phyloP scores from a whole-genome alignment of 192 early-diverging fungal species.

The Backusella liffmaniae region DNA sequence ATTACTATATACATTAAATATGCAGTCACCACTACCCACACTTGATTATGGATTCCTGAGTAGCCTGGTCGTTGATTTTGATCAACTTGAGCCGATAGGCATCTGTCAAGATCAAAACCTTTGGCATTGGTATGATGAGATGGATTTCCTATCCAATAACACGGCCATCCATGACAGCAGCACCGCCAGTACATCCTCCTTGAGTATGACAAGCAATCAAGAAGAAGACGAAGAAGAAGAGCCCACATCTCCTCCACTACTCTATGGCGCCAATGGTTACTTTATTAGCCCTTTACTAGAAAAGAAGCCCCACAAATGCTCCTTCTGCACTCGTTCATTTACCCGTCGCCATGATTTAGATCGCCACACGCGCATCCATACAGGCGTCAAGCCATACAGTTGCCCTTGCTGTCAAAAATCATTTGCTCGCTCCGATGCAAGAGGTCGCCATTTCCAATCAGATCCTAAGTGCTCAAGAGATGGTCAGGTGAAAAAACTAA shows the following conservation, averaged over 20 bases:
- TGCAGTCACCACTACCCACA: not conserved
- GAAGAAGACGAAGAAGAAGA: not conserved
- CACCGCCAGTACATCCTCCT: not conserved
- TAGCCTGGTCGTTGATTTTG: not conserved
- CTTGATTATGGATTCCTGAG: not conserved
- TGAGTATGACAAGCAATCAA: not conserved
- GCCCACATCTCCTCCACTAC: not conserved
- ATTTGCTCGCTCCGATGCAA: slow-evolving; percentile 73
- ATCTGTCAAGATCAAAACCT: not conserved
- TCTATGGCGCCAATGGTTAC: not conserved
- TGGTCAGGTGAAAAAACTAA: not conserved
- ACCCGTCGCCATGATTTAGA: slow-evolving; percentile 70
- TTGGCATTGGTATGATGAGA: not conserved
- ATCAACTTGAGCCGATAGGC: not conserved
- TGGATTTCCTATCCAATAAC: not conserved
- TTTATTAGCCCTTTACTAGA: not conserved
- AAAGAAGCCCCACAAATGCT: slow-evolving; percentile 57
- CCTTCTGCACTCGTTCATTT: slow-evolving; percentile 59
- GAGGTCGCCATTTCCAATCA: slow-evolving; percentile 56
- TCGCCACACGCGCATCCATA: slow-evolving; percentile 59
- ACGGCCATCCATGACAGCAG: not conserved
- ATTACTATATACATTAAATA: not conserved
- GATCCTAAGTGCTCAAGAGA: slow-evolving; percentile 2
- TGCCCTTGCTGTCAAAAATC: slow-evolving; percentile 61
- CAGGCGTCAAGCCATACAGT: slow-evolving; percentile 60